Conservation (phyloP, 129 eudicot species). For the Logfia minima region DNA sequence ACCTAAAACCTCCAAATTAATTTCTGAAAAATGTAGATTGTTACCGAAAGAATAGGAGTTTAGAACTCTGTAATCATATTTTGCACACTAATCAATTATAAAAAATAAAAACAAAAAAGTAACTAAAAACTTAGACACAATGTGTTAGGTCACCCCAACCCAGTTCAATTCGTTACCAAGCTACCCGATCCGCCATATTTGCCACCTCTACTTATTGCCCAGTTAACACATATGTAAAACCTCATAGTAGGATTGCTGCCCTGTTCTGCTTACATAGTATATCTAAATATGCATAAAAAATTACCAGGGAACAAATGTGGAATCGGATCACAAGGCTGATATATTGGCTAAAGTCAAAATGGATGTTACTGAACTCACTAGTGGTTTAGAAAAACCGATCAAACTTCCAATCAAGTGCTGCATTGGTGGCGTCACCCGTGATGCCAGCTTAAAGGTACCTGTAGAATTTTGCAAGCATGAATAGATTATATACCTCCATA, state of each 20-base stretch:
- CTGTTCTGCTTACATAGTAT: conserved; percentile 20
- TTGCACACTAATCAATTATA: not conserved
- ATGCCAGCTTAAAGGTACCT: conserved; percentile 44
- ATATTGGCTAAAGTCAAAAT: conserved; percentile 38
- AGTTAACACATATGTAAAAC: not conserved
- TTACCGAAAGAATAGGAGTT: not conserved
- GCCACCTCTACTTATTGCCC: not conserved
- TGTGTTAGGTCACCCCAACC: not conserved
- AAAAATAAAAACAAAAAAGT: not conserved
- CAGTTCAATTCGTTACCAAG: not conserved
- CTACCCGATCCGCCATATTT: not conserved
- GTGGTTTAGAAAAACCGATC: conserved; percentile 35
- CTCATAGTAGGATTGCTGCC: conserved; percentile 15
- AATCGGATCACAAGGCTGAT: conserved; percentile 34
- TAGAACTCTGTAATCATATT: not conserved
- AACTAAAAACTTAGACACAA: not conserved
- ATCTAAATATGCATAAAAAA: conserved; percentile 25
- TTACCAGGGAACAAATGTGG: conserved; percentile 46
- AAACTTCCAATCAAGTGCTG: conserved; percentile 44
- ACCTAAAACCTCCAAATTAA: conserved; percentile 6
- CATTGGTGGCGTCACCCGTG: conserved; percentile 37
- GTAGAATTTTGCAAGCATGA: conserved; percentile 12
- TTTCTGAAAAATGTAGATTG: not conserved
- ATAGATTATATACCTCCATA: conserved; percentile 6
- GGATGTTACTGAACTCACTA: conserved; percentile 36